Evolutionary conservation across 495 filamentous ascomycete species (phyloP).

Genomic region (Viridothelium virens): DNA sequence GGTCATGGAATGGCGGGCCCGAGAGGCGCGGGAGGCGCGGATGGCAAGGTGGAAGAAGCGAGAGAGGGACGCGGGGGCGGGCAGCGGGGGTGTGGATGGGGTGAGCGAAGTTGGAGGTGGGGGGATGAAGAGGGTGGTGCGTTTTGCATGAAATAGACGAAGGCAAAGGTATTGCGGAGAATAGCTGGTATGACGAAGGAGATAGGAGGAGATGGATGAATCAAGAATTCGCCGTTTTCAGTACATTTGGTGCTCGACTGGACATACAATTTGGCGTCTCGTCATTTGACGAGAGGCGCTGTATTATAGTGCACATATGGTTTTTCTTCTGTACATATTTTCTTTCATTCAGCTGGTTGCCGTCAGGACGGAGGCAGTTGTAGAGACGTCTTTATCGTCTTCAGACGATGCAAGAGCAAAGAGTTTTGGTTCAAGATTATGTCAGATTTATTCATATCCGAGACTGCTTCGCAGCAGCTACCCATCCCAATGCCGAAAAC

Average conservation of each 20-base stretch:
- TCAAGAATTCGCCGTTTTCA: too few relatives aligned
- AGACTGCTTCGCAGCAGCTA: neutral
- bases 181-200: neutral
- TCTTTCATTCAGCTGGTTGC: neutral
- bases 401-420: slow-evolving; percentile 1
- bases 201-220: neutral
- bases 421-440: neutral
- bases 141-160: neutral
- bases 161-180: neutral
- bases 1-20: slow-evolving; percentile 70
- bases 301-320: neutral
- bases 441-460: neutral
- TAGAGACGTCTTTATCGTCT: neutral
- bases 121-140: slow-evolving; percentile 30
- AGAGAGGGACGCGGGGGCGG: slow-evolving; percentile 41
- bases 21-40: slow-evolving; percentile 76
- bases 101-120: slow-evolving; percentile 21
- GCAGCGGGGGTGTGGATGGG: neutral
- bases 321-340: neutral
- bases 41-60: slow-evolving; percentile 41
- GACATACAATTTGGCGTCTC: too few relatives aligned
- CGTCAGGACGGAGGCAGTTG: neutral
- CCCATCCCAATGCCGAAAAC: neutral
- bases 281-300: too few relatives aligned
- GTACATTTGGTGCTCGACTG: too few relatives aligned